phyloP scores from a whole-genome alignment of 2,329 filamentous ascomycete species.

The Diaporthe citriasiana region DNA sequence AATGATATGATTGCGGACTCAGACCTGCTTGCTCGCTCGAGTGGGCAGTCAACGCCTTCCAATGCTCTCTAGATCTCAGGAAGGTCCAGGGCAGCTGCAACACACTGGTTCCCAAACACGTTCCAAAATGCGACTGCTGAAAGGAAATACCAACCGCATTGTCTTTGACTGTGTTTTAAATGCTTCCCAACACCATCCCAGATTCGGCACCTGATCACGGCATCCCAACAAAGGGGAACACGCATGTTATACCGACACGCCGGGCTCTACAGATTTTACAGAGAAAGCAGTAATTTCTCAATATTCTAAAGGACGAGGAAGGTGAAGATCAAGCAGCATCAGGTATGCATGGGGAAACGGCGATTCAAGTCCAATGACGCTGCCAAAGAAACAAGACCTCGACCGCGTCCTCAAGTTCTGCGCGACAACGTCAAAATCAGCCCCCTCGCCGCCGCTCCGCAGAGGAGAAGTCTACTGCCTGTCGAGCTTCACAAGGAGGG shows the following conservation, averaged over 20 bases:
- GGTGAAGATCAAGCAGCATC: not conserved
- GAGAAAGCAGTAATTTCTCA: not conserved
- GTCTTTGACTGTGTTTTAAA: conserved; percentile 13
- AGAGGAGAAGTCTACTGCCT: conserved; percentile 33
- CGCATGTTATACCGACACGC: not conserved
- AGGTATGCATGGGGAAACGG: not conserved
- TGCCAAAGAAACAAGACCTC: not conserved
- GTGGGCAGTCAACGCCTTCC: too few relatives aligned
- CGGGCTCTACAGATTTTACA: not conserved
- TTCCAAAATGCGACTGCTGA: not conserved
- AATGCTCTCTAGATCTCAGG: not conserved
- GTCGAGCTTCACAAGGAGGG: conserved; percentile 21
- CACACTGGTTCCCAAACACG: too few relatives aligned
- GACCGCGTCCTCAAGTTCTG: conserved; percentile 10
- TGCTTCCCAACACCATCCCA: conserved; percentile 3
- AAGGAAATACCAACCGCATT: not conserved
- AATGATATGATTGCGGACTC: not conserved
- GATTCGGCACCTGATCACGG: conserved; percentile 10
- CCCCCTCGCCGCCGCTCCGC: conserved; percentile 12
- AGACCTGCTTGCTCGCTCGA: not conserved
- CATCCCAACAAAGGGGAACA: conserved; percentile 12
- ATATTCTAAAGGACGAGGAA: not conserved
- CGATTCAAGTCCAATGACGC: not conserved
- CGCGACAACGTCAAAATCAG: not conserved
- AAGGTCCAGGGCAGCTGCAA: not conserved